Evolutionary conservation across 495 filamentous ascomycete genomes (phyloP).

Genomic region (Neurospora sp.): DNA sequence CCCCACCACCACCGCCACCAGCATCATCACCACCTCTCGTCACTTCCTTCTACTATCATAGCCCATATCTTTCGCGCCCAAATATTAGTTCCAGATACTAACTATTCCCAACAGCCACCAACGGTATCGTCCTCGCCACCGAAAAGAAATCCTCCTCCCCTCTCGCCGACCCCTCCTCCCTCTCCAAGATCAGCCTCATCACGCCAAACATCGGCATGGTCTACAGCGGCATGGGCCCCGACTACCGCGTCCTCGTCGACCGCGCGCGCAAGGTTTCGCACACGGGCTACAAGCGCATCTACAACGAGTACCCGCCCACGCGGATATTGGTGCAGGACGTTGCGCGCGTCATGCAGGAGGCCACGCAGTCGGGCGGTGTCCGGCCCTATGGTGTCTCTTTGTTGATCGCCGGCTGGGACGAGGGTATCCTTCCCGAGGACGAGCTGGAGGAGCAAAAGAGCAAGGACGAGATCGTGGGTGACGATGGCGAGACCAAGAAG

Average conservation of each 20-base stretch:
- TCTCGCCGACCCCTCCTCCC: conserved; percentile 83
- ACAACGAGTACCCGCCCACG: conserved; percentile 99
- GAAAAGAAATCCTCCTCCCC: conserved; percentile 99
- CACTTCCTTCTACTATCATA: background rate
- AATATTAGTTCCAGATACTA: background rate
- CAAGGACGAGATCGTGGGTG: conserved; percentile 22
- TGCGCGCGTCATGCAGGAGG: conserved; percentile 95
- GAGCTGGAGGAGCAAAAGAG: conserved; percentile 43
- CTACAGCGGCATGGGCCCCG: conserved; percentile 97
- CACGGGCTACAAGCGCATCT: conserved; percentile 98
- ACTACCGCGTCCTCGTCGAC: conserved; percentile 96
- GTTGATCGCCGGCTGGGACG: conserved; percentile 95
- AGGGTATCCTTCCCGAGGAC: conserved; percentile 77
- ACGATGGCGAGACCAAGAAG: conserved; percentile 49
- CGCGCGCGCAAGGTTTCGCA: conserved; percentile 98
- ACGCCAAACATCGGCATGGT: conserved; percentile 99
- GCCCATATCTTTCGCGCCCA: background rate
- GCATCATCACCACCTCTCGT: background rate
- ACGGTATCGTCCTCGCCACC: conserved; percentile 96
- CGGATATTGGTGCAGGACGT: conserved; percentile 98
- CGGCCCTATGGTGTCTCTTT: conserved; percentile 95
- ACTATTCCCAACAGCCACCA: conserved; percentile 56
- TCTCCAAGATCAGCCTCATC: conserved; percentile 95
- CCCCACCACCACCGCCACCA: background rate
- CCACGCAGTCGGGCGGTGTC: conserved; percentile 94